Evolutionary conservation across 495 filamentous ascomycete genomes (phyloP).

Genomic region (Umbilicaria muhlenbergii): DNA sequence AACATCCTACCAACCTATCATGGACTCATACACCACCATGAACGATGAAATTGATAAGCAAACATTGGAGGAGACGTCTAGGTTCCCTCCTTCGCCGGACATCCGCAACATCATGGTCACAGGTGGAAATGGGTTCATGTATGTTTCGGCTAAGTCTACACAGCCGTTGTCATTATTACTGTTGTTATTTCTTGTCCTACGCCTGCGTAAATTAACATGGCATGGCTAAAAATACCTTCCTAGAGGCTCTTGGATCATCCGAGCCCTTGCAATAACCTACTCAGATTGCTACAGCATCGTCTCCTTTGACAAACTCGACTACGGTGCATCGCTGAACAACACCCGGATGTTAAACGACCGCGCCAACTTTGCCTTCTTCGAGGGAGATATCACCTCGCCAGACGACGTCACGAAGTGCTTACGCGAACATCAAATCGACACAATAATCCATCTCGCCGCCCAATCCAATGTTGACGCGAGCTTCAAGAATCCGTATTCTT

Average conservation of each 20-base stretch:
- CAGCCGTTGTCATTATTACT: too few relatives aligned
- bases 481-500: conserved; percentile 56
- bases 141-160: neutral
- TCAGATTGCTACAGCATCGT: conserved; percentile 53
- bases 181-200: too few relatives aligned
- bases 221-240: neutral
- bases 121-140: conserved; percentile 5
- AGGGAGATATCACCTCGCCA: conserved; percentile 51
- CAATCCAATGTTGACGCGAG: conserved; percentile 59
- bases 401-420: conserved; percentile 43
- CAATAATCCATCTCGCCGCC: conserved; percentile 63
- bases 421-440: conserved; percentile 48
- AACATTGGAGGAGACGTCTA: neutral
- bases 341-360: conserved; percentile 39
- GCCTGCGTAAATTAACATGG: too few relatives aligned
- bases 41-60: conserved; percentile 2
- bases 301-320: conserved; percentile 64
- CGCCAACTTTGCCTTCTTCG: conserved; percentile 59
- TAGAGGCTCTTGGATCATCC: conserved; percentile 57
- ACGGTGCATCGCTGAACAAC: conserved; percentile 58
- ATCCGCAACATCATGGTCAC: conserved; percentile 3
- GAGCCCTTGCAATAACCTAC: conserved; percentile 52
- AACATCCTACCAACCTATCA: too few relatives aligned
- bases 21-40: neutral
- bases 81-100: neutral